These are phyloP conservation scores for Trichoderma guizhouense DNA, from an alignment of 2,329 filamentous ascomycete genomes.

Conservation along the genomic window DNA sequence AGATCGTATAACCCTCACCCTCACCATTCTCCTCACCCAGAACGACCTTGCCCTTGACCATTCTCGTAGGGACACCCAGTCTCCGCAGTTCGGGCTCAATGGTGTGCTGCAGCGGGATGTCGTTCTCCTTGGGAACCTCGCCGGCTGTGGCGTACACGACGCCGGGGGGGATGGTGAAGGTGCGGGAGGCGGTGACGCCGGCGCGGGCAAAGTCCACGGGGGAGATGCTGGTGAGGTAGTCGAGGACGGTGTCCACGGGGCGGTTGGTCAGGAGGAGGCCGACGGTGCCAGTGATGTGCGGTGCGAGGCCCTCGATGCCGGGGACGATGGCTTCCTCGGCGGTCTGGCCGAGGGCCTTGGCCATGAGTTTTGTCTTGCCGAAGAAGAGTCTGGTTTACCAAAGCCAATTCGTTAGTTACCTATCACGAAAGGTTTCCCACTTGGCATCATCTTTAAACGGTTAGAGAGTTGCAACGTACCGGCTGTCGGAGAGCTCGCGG, in stretches of 20 bases:
- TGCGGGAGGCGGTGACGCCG: constrained; percentile 69
- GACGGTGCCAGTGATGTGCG: constrained; percentile 74
- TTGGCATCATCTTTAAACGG: background rate
- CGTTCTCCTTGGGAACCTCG: constrained; percentile 73
- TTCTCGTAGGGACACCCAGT: constrained; percentile 82
- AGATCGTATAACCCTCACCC: constrained; percentile 67
- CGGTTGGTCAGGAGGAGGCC: constrained; percentile 90
- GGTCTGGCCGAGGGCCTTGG: constrained; percentile 80
- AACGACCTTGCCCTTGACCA: constrained; percentile 84
- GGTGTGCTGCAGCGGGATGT: constrained; percentile 82
- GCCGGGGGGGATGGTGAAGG: constrained; percentile 80
- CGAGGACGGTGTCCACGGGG: constrained; percentile 59
- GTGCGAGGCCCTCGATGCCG: constrained; percentile 67
- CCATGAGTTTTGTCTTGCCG: constrained; percentile 99
- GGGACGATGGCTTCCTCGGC: constrained; percentile 77
- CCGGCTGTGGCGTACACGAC: constrained; percentile 76
- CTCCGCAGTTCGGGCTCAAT: constrained; percentile 88
- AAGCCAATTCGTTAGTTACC: background rate
- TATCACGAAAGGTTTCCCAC: background rate
- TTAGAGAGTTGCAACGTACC: constrained; percentile 49
- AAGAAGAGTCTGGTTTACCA: constrained; percentile 73
- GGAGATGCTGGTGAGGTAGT: constrained; percentile 69
- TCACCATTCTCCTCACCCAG: constrained; percentile 57
- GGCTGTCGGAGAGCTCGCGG: constrained; percentile 76
- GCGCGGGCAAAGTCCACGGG: constrained; percentile 90